Percentiles rank a stretch among this genome's conserved stretches.
Evolutionary conservation across 192 early-diverging fungal species (phyloP).

Genomic region (Helicostylum pulchrum): DNA sequence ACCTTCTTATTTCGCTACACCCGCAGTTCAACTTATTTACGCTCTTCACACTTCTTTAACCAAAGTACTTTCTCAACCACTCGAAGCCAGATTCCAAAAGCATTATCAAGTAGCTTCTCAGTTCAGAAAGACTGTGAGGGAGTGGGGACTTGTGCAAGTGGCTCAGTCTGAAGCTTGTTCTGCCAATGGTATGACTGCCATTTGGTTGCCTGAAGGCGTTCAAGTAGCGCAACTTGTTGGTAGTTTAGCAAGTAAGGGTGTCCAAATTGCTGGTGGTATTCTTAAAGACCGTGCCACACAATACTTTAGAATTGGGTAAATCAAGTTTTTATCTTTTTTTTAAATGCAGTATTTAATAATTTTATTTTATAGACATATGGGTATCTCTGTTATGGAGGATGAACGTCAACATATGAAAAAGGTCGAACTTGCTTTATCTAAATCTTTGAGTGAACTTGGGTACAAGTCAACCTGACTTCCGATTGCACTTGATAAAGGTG

Average conservation of each 20-base stretch:
- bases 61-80: slow-evolving; percentile 64
- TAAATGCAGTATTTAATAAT: too few relatives aligned
- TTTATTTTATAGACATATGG: slow-evolving; percentile 74
- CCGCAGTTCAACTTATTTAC: slow-evolving; percentile 87
- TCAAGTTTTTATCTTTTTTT: too few relatives aligned
- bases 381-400: slow-evolving; percentile 66
- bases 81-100: slow-evolving; percentile 76
- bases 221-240: slow-evolving; percentile 72
- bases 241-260: slow-evolving; percentile 71
- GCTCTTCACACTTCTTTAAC: slow-evolving; percentile 82
- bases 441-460: slow-evolving; percentile 55
- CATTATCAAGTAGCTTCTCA: slow-evolving; percentile 70
- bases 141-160: slow-evolving; percentile 77
- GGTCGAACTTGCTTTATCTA: slow-evolving; percentile 59
- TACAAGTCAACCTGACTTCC: neutral
- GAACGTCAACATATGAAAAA: slow-evolving; percentile 57
- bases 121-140: slow-evolving; percentile 70
- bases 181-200: slow-evolving; percentile 78
- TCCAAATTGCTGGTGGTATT: slow-evolving; percentile 92
- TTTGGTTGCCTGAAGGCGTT: slow-evolving; percentile 86
- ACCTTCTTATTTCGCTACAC: slow-evolving; percentile 94
- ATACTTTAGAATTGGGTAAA: slow-evolving; percentile 92
- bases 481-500: too few relatives aligned
- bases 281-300: slow-evolving; percentile 75
- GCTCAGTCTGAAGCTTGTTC: slow-evolving; percentile 50